phyloP scores from a whole-genome alignment of 768 basidiomycete genomes.

The Collybia nuda region DNA sequence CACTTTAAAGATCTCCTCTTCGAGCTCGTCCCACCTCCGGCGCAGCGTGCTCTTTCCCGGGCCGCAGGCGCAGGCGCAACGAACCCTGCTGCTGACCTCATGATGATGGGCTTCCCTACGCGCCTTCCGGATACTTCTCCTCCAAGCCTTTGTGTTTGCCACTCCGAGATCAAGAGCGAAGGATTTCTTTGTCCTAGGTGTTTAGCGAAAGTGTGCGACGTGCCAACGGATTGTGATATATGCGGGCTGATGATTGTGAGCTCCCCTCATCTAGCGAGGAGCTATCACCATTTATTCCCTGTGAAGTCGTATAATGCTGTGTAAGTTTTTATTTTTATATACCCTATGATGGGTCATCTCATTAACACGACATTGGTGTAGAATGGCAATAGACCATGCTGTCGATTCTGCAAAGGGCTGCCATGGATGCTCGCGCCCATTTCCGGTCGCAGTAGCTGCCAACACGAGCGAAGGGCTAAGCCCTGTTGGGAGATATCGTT shows the following conservation, averaged over 20 bases:
- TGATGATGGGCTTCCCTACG: constrained; percentile 99
- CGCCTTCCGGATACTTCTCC: constrained; percentile 82
- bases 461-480: constrained; percentile 67
- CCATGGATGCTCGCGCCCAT: constrained; percentile 76
- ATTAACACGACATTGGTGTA: background rate
- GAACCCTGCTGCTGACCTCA: constrained; percentile 81
- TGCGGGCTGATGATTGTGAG: constrained; percentile 98
- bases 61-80: constrained; percentile 32
- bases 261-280: constrained; percentile 94
- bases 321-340: constrained; percentile 47
- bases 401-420: constrained; percentile 46
- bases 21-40: constrained; percentile 93
- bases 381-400: constrained; percentile 29
- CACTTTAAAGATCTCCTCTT: constrained; percentile 96
- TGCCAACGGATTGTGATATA: constrained; percentile 96
- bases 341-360: constrained; percentile 1
- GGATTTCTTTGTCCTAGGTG: constrained; percentile 97
- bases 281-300: constrained; percentile 94
- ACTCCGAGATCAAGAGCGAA: constrained; percentile 87
- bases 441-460: constrained; percentile 46
- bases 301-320: constrained; percentile 82
- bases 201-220: constrained; percentile 91
- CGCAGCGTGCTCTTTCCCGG: constrained; percentile 60
- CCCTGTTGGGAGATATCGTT: constrained; percentile 84
- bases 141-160: constrained; percentile 88